Evolutionary conservation across 2,329 filamentous ascomycete genomes (phyloP).

Genomic region (Aspergillus latus): DNA sequence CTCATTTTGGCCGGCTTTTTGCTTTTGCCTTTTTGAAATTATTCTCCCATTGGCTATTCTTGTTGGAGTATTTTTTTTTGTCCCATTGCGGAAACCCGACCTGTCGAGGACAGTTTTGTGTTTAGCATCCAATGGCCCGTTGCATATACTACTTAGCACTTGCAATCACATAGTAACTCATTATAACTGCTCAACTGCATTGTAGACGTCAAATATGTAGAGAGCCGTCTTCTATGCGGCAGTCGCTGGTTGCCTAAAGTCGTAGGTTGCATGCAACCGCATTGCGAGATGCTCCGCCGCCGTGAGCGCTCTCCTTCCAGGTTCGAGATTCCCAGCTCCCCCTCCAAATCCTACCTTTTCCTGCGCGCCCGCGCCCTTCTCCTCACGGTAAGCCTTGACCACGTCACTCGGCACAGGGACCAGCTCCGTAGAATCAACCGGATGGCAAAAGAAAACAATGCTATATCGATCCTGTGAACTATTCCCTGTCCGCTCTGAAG

Average conservation of each 20-base stretch:
- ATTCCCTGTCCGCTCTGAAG: conserved; percentile 40
- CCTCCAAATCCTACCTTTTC: conserved; percentile 44
- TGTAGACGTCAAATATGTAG: background rate
- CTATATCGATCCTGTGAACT: conserved; percentile 54
- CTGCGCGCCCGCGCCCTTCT: conserved; percentile 27
- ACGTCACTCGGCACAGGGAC: conserved; percentile 56
- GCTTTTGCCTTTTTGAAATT: conserved; percentile 6
- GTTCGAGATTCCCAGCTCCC: conserved; percentile 35
- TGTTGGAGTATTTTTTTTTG: conserved; percentile 14
- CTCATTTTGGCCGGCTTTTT: conserved; percentile 18
- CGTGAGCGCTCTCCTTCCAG: conserved; percentile 48
- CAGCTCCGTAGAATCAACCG: conserved; percentile 55
- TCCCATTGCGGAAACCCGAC: conserved; percentile 10
- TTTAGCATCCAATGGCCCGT: conserved; percentile 18
- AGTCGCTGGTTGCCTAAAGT: conserved; percentile 31
- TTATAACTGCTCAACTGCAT: background rate
- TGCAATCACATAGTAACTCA: conserved; percentile 14
- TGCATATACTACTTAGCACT: conserved; percentile 14
- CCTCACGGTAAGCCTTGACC: conserved; percentile 45
- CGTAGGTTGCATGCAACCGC: conserved; percentile 60
- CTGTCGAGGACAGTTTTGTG: conserved; percentile 20
- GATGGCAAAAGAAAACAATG: conserved; percentile 65
- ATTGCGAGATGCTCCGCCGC: conserved; percentile 60
- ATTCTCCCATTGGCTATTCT: conserved; percentile 14
- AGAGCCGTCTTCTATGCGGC: background rate